Evolutionary conservation across 352 stramenopile genomes (phyloP), one percentile per base, ranked within the genome.

Genomic region (Phytophthora aleatoria): DNA sequence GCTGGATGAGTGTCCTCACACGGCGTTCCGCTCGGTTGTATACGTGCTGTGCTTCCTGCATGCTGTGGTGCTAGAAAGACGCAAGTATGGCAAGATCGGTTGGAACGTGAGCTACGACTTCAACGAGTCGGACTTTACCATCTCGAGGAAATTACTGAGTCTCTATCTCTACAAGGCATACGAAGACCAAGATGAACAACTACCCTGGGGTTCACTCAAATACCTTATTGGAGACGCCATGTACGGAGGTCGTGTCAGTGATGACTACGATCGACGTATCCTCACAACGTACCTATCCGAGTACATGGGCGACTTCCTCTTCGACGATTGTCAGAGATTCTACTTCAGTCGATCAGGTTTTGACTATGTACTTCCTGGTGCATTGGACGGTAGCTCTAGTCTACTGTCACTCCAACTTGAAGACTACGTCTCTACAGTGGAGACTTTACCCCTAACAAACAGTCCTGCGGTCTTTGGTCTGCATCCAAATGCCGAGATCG

Each of bases 41-140:
- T 99, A 98, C 61, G 94, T 98, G 24, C 68, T 99, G n/a, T 97
- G 91, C 43, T 98, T 98, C 67, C 62, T 99, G 35, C 96, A 99
- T 56, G 96, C 95, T 0, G 96, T 99, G 6, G 92, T 99, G 26
- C 79, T 98, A 16, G 96, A 99, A 76, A 83, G 96, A 3, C 81
- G 95, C 39, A 99, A 99, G 69, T 99, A 98, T 57, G 96, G 95
- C 50, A 98, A 98, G 70, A 98, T 99, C 61, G 96, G 96, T 33
- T 99, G 94, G 91, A 99, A 99, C 60, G 94, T 98, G 16, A 94
- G 85, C 69, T 99, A 99, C 73, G 96, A 99, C 64, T 99, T 99
- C 52, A 98, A 98, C 71, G 95, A 98, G 69, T 98, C 90, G 20
- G 96, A 99, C 67, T 98, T 98, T 56, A 94, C 94, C 28, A 98